Base-by-base conservation (phyloP, 1,139 yeast species). In the Hanseniaspora sp. region DNA sequence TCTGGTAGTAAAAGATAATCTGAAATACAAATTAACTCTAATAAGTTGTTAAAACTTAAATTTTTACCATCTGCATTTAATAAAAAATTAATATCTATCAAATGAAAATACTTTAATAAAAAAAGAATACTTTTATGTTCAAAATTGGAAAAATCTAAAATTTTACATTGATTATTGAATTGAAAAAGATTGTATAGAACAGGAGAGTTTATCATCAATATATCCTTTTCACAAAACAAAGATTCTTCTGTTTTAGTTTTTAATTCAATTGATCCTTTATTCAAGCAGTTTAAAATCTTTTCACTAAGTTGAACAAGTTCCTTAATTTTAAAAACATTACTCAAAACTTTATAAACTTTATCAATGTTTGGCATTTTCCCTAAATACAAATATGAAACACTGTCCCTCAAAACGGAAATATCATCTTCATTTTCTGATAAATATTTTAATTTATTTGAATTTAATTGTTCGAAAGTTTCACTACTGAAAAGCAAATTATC, bases 1-100 rank as follows among this genome's bases (percentile, higher is more conserved):
- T 77, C 79, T 47, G 76, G 74, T 43, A 87, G 64, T 58, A 85
- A 65, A 15, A 87, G 65, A 59, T 82, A 83, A 61, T 86, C 92
- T 1, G 87, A 71, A 5, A 80, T 67, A 52, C 77, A 80, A 57
- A 85, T 71, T 47, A 86, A 65, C 15, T 82, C 85, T 34, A 87
- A 67, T 4, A 81, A 68, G 37, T 73, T 67, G 55, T 78, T 77
- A 8, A 85, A 72, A 58, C 80, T 80, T 9, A 69, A 54, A 0
- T 61, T 60, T 5, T 56, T 60, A 3, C 61, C 60, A 18, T 71
- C 60, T 1, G 61, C 64, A 46, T 77, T 75, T 59, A 85, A 76
- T 5, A 84, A 74, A 45, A 70, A 70, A 47, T 67, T 70, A 0
- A 57, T 59, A 7, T 62, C 56, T 13, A 56, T 31, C 0, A 95